Percentiles rank a stretch among this genome's conserved stretches.
Conservation (phyloP, 257 asterid genomes). For the Buddleja alternifolia region DNA sequence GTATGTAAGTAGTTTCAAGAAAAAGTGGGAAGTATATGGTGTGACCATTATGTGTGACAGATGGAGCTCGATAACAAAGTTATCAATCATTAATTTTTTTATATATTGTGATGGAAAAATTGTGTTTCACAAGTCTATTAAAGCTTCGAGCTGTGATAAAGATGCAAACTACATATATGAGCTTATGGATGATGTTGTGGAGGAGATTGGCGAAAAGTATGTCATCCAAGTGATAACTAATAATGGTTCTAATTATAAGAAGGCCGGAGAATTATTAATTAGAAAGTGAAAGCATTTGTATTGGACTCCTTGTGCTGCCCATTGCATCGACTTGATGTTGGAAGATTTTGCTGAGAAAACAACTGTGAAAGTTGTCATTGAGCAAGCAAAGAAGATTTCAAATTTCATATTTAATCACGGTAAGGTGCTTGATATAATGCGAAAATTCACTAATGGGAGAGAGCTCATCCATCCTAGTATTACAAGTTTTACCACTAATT, state of each 20-base stretch:
- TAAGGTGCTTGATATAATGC: background rate
- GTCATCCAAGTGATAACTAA: too few species aligned
- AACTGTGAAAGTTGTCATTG: background rate
- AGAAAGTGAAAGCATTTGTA: background rate
- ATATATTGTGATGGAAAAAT: background rate
- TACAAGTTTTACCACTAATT: background rate
- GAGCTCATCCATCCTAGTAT: background rate
- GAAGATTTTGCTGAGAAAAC: background rate
- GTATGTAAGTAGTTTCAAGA: too few species aligned
- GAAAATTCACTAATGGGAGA: background rate
- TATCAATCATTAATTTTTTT: background rate
- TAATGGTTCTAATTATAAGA: background rate
- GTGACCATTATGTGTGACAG: background rate
- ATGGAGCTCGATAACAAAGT: background rate
- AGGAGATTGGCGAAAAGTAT: too few species aligned
- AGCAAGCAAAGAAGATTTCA: background rate
- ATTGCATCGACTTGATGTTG: background rate
- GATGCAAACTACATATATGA: background rate
- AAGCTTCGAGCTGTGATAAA: background rate
- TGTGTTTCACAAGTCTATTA: background rate
- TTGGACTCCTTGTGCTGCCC: background rate
- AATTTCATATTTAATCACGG: too few species aligned
- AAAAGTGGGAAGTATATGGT: background rate
- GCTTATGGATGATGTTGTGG: background rate
- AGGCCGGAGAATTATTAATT: background rate